Base-by-base conservation (phyloP, 164 flowering plant genomes). In the Vitis cinerea region DNA sequence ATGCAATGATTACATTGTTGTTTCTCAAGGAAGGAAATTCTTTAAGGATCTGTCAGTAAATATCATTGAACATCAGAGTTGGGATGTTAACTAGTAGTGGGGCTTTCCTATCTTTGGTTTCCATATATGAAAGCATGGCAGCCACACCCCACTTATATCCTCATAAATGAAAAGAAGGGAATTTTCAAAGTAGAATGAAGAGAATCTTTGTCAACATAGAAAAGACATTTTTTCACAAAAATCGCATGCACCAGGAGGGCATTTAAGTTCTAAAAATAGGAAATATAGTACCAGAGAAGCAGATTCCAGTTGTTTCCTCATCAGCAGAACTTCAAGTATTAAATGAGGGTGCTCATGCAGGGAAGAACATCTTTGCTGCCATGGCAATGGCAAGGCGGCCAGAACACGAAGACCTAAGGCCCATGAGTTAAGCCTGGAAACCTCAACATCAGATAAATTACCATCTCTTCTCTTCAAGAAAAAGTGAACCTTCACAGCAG, bases 301-400 rank as follows among this genome's bases (percentile, higher is more conserved):
- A 82, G 97, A 93, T 67, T 91, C 90, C 59, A 96, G 85, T 77
- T 96, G 99, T 73, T 96, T 96, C 80, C 97, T 83, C 99, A 96
- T 96, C 76, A 96, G 82, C 67, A 96, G 83, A 76, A 93, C 99
- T 77, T 96, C 99, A 71, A 96, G 63, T 61, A 96, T 93, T 81
- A 93, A 79, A 73, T 89, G 92, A 68, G 99, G 99, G 72, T 93
- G 91, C 75, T 90, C 99, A 82, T 96, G 99, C 66, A 96, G 79
- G 2, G 99, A 84, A 65, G 99, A 96, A 77, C 98, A 96, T 50
- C 92, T 81, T 81, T 96, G 99, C 82, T 93, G 99, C 98, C 98
- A 96, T 72, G 97, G 97, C 78, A 96, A 71, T 61, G 99, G 99
- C 83, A 96, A 83, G 60, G 94, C 86, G 67, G 94, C 90, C 68